phyloP scores from a whole-genome alignment of 2,329 filamentous ascomycete species.

The Biscogniauxia sp. region DNA sequence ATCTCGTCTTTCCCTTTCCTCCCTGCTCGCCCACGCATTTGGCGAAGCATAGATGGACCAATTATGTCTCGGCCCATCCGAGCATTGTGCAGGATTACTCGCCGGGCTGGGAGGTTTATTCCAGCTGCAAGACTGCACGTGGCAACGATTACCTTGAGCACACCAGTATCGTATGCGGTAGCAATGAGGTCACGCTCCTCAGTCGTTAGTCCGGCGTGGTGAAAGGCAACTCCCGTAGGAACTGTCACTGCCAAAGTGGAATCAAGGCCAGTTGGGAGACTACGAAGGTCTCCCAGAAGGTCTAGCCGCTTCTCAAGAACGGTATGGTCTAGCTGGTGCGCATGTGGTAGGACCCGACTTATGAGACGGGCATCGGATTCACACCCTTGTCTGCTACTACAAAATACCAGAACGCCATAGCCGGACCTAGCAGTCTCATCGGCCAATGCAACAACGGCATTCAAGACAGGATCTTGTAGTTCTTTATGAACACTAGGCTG shows the following conservation, averaged over 20 bases:
- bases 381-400: constrained; percentile 64
- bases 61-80: constrained; percentile 74
- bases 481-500: constrained; percentile 58
- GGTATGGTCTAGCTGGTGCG: constrained; percentile 42
- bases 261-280: constrained; percentile 65
- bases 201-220: constrained; percentile 68
- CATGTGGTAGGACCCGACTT: constrained; percentile 60
- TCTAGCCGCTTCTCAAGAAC: constrained; percentile 60
- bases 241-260: constrained; percentile 63
- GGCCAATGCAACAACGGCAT: constrained; percentile 68
- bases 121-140: constrained; percentile 80
- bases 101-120: constrained; percentile 69
- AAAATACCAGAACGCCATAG: constrained; percentile 72
- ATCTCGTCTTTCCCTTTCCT: constrained; percentile 76
- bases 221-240: constrained; percentile 68
- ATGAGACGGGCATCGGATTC: constrained; percentile 68
- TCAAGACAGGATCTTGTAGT: constrained; percentile 62
- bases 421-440: constrained; percentile 66
- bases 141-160: constrained; percentile 69
- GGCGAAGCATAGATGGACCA: constrained; percentile 75
- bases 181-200: constrained; percentile 74
- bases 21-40: constrained; percentile 77
- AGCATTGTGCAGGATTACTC: constrained; percentile 73
- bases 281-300: constrained; percentile 64
- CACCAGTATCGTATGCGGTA: constrained; percentile 66